These are phyloP conservation scores for Phytophthora fragariae DNA, from an alignment of 352 stramenopile genomes.

Conservation along the genomic window DNA sequence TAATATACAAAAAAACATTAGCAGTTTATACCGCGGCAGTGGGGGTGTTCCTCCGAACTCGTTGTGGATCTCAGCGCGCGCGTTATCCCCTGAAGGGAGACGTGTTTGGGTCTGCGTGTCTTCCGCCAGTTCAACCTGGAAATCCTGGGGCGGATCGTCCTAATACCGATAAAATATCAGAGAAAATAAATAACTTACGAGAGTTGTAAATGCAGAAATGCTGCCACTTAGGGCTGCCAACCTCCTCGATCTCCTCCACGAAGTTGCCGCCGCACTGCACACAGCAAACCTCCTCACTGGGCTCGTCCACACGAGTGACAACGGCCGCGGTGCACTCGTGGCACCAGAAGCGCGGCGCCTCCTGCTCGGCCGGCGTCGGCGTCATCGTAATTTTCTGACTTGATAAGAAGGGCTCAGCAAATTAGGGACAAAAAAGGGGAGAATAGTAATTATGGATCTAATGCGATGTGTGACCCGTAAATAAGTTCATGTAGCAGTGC, in stretches of 20 bases:
- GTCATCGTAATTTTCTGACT: constrained; percentile 36
- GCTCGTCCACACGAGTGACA: constrained; percentile 60
- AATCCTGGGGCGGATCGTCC: constrained; percentile 75
- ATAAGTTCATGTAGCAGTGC: neutral
- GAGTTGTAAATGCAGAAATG: neutral
- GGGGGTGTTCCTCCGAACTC: constrained; percentile 43
- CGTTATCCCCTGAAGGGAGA: constrained; percentile 2
- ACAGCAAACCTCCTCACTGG: constrained; percentile 77
- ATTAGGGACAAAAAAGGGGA: constrained; percentile 29
- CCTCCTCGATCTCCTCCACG: constrained; percentile 86
- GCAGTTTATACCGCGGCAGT: constrained; percentile 21
- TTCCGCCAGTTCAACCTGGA: constrained; percentile 40
- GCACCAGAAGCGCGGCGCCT: constrained; percentile 76
- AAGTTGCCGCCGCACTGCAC: constrained; percentile 80
- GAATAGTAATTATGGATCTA: neutral
- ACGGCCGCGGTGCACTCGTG: constrained; percentile 77
- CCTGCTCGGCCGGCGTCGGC: constrained; percentile 19
- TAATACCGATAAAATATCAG: constrained; percentile 27
- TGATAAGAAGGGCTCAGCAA: constrained; percentile 21
- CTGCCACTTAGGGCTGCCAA: constrained; percentile 16
- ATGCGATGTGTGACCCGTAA: neutral
- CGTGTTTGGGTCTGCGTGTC: constrained; percentile 37
- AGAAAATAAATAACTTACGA: constrained; percentile 11
- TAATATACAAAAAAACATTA: constrained; percentile 2
- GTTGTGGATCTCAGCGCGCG: constrained; percentile 37